Conservation (phyloP, 768 basidiomycete species). For the Boletus vinaceobasis region DNA sequence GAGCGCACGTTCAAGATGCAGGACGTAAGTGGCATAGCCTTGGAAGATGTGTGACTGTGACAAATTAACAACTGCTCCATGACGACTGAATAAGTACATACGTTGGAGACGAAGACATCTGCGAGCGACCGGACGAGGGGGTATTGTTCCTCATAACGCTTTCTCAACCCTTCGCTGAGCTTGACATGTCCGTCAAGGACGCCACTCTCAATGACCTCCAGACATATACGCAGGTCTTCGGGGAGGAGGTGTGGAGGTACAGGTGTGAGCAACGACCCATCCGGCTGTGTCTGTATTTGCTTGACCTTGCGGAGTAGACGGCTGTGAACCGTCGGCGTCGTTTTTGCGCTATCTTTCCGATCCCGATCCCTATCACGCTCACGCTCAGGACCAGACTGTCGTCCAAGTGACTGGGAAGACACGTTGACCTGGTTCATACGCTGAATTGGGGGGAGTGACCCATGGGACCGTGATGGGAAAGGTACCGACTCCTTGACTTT, state of each 20-base stretch:
- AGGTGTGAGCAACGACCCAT: conserved; percentile 44
- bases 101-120: conserved; percentile 94
- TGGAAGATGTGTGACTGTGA: conserved; percentile 85
- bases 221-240: conserved; percentile 78
- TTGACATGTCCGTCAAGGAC: conserved; percentile 88
- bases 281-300: conserved; percentile 55
- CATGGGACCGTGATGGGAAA: conserved; percentile 78
- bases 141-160: conserved; percentile 93
- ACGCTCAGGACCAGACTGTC: conserved; percentile 57
- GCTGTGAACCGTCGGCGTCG: conserved; percentile 29
- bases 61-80: conserved; percentile 18
- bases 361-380: conserved; percentile 45
- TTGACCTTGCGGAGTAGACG: conserved; percentile 67
- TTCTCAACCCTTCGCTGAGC: conserved; percentile 79
- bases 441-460: conserved; percentile 67
- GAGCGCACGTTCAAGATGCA: conserved; percentile 90
- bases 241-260: conserved; percentile 80
- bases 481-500: conserved; percentile 53
- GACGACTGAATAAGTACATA: conserved; percentile 41
- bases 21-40: conserved; percentile 90
- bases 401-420: conserved; percentile 75
- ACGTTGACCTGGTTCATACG: conserved; percentile 46
- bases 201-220: conserved; percentile 83
- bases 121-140: conserved; percentile 90
- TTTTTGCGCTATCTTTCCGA: conserved; percentile 43